Evolutionary conservation across 768 basidiomycete species (phyloP).

Genomic region (Leccinum boreale): DNA sequence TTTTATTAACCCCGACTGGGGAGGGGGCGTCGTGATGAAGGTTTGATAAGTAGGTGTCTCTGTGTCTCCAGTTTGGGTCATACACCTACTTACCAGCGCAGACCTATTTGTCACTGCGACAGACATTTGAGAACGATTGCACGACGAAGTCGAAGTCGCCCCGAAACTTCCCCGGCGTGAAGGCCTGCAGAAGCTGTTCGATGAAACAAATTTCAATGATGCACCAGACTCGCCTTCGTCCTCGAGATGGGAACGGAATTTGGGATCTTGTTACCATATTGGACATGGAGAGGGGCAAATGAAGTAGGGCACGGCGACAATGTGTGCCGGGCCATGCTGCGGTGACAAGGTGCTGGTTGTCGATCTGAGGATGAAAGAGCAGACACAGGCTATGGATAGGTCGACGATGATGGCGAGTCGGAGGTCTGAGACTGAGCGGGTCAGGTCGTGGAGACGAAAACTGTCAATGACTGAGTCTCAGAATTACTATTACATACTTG

Average conservation of each 20-base stretch:
- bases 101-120: constrained; percentile 12
- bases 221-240: constrained; percentile 1
- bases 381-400: background rate
- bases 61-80: constrained; percentile 1
- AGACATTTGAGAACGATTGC: constrained; percentile 1
- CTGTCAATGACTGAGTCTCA: background rate
- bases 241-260: constrained; percentile 8
- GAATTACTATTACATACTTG: constrained; percentile 23
- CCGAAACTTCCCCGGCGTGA: background rate
- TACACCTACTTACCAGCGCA: background rate
- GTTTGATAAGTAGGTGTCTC: constrained; percentile 1
- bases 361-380: constrained; percentile 23
- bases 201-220: constrained; percentile 13
- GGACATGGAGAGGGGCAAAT: constrained; percentile 11
- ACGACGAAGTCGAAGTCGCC: constrained; percentile 9
- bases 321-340: background rate
- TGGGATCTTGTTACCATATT: constrained; percentile 7
- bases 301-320: constrained; percentile 14
- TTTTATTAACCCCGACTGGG: constrained; percentile 11
- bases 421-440: background rate
- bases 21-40: background rate
- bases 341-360: constrained; percentile 6
- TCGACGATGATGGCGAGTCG: constrained; percentile 1
- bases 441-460: background rate
- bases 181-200: constrained; percentile 4